Evolutionary conservation across 352 stramenopile species (phyloP).

Genomic region (Globisporangium okanoganense): DNA sequence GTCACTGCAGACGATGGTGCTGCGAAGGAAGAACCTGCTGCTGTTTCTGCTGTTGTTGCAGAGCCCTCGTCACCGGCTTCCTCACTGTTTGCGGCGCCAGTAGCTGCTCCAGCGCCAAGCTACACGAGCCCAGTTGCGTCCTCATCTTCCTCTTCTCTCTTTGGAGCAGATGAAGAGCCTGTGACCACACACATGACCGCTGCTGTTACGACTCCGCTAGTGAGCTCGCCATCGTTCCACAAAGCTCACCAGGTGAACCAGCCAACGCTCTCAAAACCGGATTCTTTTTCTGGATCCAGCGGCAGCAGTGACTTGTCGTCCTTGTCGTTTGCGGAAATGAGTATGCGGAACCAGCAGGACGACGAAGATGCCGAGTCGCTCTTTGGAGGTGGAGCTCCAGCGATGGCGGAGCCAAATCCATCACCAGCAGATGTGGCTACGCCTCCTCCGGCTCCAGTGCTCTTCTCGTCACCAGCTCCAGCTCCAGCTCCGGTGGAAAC

Average conservation of each 20-base stretch:
- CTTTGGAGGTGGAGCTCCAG: constrained; percentile 14
- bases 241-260: background rate
- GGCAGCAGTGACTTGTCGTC: background rate
- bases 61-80: constrained; percentile 1
- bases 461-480: background rate
- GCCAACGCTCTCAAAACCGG: background rate
- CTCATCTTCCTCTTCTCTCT: background rate
- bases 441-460: constrained; percentile 4
- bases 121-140: background rate
- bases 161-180: background rate
- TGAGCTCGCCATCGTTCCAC: background rate
- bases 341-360: background rate
- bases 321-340: background rate
- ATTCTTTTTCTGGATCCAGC: background rate
- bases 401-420: constrained; percentile 3
- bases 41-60: background rate
- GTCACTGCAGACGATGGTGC: background rate
- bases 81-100: constrained; percentile 12
- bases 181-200: background rate
- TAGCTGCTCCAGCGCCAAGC: background rate
- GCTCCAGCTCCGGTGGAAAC: constrained; percentile 14
- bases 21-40: constrained; percentile 1
- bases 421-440: background rate
- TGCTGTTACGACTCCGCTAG: background rate
- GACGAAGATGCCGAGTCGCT: constrained; percentile 13